Evolutionary conservation across 495 filamentous ascomycete species (phyloP), one percentile per base, ranked within the genome.

Genomic region (Mytilinidion resinicola): DNA sequence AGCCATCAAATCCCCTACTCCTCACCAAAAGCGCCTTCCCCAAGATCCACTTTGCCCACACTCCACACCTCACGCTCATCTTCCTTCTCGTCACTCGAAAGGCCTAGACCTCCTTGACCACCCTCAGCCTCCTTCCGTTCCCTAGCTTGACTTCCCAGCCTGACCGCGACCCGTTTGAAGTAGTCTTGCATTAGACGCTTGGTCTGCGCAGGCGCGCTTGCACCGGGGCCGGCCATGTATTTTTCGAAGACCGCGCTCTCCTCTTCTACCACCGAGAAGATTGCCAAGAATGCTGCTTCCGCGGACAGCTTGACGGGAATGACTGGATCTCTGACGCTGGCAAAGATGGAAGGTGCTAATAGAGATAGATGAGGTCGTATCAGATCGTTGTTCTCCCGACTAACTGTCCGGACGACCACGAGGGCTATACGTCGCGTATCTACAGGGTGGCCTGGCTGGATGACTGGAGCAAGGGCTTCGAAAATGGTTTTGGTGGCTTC

Each of bases 161-260:
- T 80, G 55, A 95, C 71, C 12, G 88, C 89, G 43, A 97, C 85
- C 14, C 95, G 80, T 78, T 96, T 96, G 75, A 97, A 97, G 74
- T 98, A 98, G 66, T 98, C 93, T 44, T 85, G 82, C 89, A 97
- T 96, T 69, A 88, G 91, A 55, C 93, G 76, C 79, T 95, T 95
- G 34, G 80, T 81, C 9, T 80, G 84, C 0, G 87, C 76, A 3
- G 81, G 75, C 36, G 96, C 71, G 0, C 81, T 82, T 51, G 75
- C 64, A 17, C 83, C 80, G 36, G 81, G 74, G 12, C 79, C 80
- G 4, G 80, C 73, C 70, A 97, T 83, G 66, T 90, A 98, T 76
- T 90, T 90, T 55, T 98, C 92, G 65, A 96, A 97, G 20, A 96
- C 85, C 59, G 84, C 85, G 39, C 77, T 78, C 62, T 96, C 93